phyloP scores from a whole-genome alignment of 495 filamentous ascomycete genomes.

The Neurospora sp. region DNA sequence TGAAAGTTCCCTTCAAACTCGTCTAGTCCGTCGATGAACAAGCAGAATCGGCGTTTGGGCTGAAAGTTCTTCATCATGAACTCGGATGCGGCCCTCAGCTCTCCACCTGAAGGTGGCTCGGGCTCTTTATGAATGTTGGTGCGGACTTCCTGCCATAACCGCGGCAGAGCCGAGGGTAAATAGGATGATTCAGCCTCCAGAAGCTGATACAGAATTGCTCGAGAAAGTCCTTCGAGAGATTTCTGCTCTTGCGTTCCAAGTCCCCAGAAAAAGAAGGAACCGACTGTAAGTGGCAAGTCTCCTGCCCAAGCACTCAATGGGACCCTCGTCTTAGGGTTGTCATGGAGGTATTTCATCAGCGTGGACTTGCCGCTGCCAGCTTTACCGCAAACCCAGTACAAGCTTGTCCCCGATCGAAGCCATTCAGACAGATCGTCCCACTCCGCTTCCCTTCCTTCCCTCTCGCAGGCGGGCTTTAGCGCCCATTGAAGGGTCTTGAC shows the following conservation, averaged over 20 bases:
- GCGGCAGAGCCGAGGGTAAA: background rate
- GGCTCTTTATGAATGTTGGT: background rate
- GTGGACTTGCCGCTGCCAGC: constrained; percentile 1
- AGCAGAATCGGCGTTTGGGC: constrained; percentile 3
- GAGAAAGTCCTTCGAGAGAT: background rate
- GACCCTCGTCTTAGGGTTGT: background rate
- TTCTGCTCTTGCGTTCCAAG: background rate
- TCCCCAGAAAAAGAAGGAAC: background rate
- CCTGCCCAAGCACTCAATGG: background rate
- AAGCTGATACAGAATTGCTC: background rate
- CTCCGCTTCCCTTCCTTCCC: background rate
- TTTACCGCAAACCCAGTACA: constrained; percentile 1
- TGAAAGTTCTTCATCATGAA: background rate
- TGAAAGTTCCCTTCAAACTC: constrained; percentile 12
- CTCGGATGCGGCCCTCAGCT: background rate
- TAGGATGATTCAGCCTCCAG: background rate
- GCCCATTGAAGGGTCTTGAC: background rate
- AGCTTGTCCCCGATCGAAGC: background rate
- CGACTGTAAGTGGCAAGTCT: constrained; percentile 8
- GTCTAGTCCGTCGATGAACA: constrained; percentile 27
- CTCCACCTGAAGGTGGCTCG: background rate
- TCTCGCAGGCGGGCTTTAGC: background rate
- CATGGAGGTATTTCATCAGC: background rate
- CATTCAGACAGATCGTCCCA: background rate
- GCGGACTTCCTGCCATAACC: background rate